phyloP scores from a whole-genome alignment of 768 basidiomycete genomes.

The Leccinum pellstonianum region DNA sequence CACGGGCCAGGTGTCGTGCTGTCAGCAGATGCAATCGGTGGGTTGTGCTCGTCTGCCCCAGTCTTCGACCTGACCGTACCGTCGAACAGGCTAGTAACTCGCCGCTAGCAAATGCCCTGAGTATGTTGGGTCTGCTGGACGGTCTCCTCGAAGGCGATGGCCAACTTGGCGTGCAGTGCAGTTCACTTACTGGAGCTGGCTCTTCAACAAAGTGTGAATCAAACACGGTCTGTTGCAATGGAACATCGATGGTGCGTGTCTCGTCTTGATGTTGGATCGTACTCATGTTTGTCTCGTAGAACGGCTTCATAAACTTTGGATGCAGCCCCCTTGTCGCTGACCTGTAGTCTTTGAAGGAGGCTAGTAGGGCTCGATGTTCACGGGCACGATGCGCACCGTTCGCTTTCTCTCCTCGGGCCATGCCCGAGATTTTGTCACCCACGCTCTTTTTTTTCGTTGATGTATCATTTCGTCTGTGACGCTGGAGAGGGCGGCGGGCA shows the following conservation, averaged over 20 bases:
- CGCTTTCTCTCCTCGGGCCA: slow-evolving; percentile 19
- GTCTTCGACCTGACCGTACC: slow-evolving; percentile 9
- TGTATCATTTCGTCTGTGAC: slow-evolving; percentile 15
- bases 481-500: background rate
- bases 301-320: slow-evolving; percentile 28
- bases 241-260: slow-evolving; percentile 16
- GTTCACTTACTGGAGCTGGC: slow-evolving; percentile 26
- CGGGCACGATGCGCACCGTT: slow-evolving; percentile 4
- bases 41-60: background rate
- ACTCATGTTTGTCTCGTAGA: background rate
- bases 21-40: slow-evolving; percentile 21
- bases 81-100: slow-evolving; percentile 10
- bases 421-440: slow-evolving; percentile 16
- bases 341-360: slow-evolving; percentile 2
- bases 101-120: background rate
- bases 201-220: slow-evolving; percentile 15
- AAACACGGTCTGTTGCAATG: slow-evolving; percentile 26
- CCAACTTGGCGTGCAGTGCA: slow-evolving; percentile 22
- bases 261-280: background rate
- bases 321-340: slow-evolving; percentile 18
- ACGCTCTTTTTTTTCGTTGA: slow-evolving; percentile 28
- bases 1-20: slow-evolving; percentile 22
- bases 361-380: slow-evolving; percentile 4
- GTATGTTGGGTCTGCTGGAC: slow-evolving; percentile 1
- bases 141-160: background rate